Evolutionary conservation across 805 yeast species (phyloP).

Genomic region (Saturnispora kantuleensis): DNA sequence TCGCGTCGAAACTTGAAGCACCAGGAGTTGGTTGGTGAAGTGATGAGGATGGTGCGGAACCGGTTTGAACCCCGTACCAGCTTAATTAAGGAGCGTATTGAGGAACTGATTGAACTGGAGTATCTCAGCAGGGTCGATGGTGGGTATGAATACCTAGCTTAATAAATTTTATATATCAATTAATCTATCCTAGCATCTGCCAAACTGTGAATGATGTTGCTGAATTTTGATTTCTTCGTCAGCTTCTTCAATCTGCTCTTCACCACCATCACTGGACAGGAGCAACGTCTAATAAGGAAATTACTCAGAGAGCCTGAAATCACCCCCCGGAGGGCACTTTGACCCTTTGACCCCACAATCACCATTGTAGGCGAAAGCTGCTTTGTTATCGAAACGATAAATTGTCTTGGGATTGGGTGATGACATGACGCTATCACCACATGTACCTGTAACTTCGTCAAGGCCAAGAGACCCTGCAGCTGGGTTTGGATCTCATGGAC

Average conservation of each 20-base stretch:
- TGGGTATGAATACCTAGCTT: slow-evolving; percentile 60
- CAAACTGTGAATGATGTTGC: slow-evolving; percentile 38
- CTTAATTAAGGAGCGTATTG: slow-evolving; percentile 62
- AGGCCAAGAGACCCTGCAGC: slow-evolving; percentile 37
- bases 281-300: slow-evolving; percentile 58
- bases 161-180: background rate
- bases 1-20: slow-evolving; percentile 52
- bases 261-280: slow-evolving; percentile 77
- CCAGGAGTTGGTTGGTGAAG: slow-evolving; percentile 57
- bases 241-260: slow-evolving; percentile 61
- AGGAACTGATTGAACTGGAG: slow-evolving; percentile 69
- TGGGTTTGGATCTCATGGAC: slow-evolving; percentile 35
- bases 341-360: slow-evolving; percentile 68
- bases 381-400: slow-evolving; percentile 59
- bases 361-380: slow-evolving; percentile 65
- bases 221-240: slow-evolving; percentile 43
- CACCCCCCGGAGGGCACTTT: slow-evolving; percentile 62
- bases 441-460: slow-evolving; percentile 64
- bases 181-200: slow-evolving; percentile 33
- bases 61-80: slow-evolving; percentile 64
- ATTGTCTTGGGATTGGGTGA: slow-evolving; percentile 66
- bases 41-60: slow-evolving; percentile 31
- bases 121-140: slow-evolving; percentile 64
- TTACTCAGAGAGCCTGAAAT: slow-evolving; percentile 64
- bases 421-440: slow-evolving; percentile 65